Evolutionary conservation across 2,329 filamentous ascomycete genomes (phyloP).

Genomic region (Ascosphaera acerosa): DNA sequence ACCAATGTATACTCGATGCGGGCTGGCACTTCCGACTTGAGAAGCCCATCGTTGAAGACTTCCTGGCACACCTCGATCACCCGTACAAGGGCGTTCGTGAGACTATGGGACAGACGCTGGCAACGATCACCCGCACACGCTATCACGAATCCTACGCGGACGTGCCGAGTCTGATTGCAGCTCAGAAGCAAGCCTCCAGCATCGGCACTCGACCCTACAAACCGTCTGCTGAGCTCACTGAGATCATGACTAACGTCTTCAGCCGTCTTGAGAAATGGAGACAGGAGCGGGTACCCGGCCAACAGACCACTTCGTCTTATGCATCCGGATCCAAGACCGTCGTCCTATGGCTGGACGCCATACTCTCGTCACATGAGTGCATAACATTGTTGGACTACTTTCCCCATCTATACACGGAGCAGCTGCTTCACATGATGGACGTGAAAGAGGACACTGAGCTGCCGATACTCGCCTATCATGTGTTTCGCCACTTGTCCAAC

Average conservation of each 20-base stretch:
- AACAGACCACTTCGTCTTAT: slow-evolving; percentile 82
- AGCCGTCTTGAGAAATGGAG: slow-evolving; percentile 65
- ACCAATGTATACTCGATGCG: slow-evolving; percentile 62
- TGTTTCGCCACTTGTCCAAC: slow-evolving; percentile 89
- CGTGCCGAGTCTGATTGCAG: slow-evolving; percentile 46
- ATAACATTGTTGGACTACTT: slow-evolving; percentile 81
- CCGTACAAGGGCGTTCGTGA: slow-evolving; percentile 95
- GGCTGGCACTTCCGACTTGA: slow-evolving; percentile 94
- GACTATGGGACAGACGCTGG: slow-evolving; percentile 72
- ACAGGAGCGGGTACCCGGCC: slow-evolving; percentile 54
- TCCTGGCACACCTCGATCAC: slow-evolving; percentile 77
- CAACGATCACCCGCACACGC: slow-evolving; percentile 66
- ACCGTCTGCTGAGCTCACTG: slow-evolving; percentile 46
- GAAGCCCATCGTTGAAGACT: slow-evolving; percentile 68
- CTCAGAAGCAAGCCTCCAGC: slow-evolving; percentile 55
- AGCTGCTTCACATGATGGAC: slow-evolving; percentile 98
- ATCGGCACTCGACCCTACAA: slow-evolving; percentile 67
- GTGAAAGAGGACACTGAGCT: slow-evolving; percentile 95
- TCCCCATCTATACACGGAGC: slow-evolving; percentile 65
- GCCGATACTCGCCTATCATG: slow-evolving; percentile 81
- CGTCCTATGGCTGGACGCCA: slow-evolving; percentile 79
- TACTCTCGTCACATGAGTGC: slow-evolving; percentile 77
- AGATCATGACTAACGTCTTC: slow-evolving; percentile 52
- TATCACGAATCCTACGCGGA: slow-evolving; percentile 87
- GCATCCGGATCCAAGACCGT: slow-evolving; percentile 93